Evolutionary conservation across 495 filamentous ascomycete species (phyloP), one percentile per base, ranked within the genome.

Genomic region (Viridothelium virens): DNA sequence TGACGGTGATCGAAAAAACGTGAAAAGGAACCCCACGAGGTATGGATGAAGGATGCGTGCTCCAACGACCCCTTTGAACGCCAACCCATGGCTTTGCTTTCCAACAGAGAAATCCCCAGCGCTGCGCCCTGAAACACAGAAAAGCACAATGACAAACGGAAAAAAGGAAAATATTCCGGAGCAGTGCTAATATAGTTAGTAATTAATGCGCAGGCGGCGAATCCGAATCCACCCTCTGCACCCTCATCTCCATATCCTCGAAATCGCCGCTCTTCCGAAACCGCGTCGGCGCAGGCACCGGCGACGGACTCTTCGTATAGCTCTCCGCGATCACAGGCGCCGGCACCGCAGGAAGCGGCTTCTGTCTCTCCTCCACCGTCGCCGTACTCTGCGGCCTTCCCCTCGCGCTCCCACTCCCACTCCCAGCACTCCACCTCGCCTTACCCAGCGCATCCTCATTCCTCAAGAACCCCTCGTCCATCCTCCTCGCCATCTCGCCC

Each of bases 251-350:
- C 25, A 59, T 33, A 36, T 59, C 53, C 53, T 59, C 53, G 18
- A 59, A 59, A 36, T 59, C 53, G 25, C 53, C 53, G 31, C 53
- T 59, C 53, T 59, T 59, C 25, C 53, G n/a, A 36, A 59, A 59
- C 53, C 53, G 53, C 18, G 53, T 31, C 5, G 53, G 53, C 14
- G 53, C 7, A 2, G 53, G 53, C 18, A 31, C 53, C 5, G 53
- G 53, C 14, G 53, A 18, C 6, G 53, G 53, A 36, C 53, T 59
- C 53, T 18, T 18, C 18, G 53, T 59, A 36, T 59, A 59, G 3
- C 3, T 59, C 5, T 59, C 53, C 31, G 53, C 53, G 1, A 59
- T 36, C 31, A 36, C 14, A 3, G 53, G 53, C 5, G 53, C 11
- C 18, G 53, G 53, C 53, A 18, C 5, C 6, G 25, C 31, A 11